Conservation (phyloP, 768 basidiomycete species). For the Boletellus ananas region DNA sequence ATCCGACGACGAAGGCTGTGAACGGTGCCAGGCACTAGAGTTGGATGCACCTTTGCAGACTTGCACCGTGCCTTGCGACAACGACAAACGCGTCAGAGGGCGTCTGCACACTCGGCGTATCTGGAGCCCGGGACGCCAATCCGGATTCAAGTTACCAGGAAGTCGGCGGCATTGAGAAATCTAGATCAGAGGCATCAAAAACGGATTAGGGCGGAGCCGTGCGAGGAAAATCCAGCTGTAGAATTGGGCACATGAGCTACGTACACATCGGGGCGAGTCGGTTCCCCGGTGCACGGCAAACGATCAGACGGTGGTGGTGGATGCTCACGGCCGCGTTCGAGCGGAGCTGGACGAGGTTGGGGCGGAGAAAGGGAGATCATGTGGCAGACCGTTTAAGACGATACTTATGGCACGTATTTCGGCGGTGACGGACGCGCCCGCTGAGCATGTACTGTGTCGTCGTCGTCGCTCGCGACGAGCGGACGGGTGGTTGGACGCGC, state of each 20-base stretch:
- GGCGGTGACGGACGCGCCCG: not conserved
- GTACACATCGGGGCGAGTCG: not conserved
- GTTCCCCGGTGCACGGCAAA: not conserved
- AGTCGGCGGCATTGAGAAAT: not conserved
- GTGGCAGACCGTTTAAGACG: slow-evolving; percentile 16
- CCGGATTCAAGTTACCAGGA: not conserved
- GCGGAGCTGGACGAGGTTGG: slow-evolving; percentile 34
- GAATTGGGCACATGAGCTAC: not conserved
- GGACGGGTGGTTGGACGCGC: slow-evolving; percentile 16
- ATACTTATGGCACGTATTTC: slow-evolving; percentile 26
- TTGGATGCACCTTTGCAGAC: not conserved
- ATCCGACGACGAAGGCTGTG: not conserved
- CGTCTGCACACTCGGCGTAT: not conserved
- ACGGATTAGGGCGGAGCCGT: slow-evolving; percentile 1
- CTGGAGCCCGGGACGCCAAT: too few relatives aligned
- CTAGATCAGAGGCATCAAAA: not conserved
- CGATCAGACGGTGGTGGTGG: not conserved
- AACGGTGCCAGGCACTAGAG: not conserved
- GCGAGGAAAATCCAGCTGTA: slow-evolving; percentile 2
- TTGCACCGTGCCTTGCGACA: not conserved
- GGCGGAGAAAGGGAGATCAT: slow-evolving; percentile 32
- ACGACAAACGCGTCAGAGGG: not conserved
- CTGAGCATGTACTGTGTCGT: slow-evolving; percentile 11
- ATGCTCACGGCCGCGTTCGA: slow-evolving; percentile 22
- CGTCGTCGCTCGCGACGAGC: slow-evolving; percentile 18